Evolutionary conservation across 352 stramenopile genomes (phyloP).

Genomic region (Phytophthora citricola): DNA sequence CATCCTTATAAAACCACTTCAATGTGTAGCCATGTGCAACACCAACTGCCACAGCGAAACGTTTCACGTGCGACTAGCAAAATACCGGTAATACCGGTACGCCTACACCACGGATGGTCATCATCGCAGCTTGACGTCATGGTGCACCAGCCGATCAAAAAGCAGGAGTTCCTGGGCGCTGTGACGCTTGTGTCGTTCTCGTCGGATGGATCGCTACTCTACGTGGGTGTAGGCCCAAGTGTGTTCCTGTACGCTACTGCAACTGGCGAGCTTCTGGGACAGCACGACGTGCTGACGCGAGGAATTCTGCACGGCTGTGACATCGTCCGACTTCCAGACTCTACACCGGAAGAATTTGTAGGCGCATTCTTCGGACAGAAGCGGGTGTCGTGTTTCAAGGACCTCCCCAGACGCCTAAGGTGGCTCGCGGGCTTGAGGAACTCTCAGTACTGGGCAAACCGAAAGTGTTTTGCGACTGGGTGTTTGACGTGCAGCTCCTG

Average conservation of each 20-base stretch:
- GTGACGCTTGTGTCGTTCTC: constrained; percentile 87
- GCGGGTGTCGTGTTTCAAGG: constrained; percentile 59
- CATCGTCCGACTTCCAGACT: constrained; percentile 18
- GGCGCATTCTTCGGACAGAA: constrained; percentile 87
- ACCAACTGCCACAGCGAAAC: too few species aligned
- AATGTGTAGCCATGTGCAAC: constrained; percentile 28
- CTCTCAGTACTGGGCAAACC: constrained; percentile 49
- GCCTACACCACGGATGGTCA: background rate
- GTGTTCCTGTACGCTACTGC: constrained; percentile 72
- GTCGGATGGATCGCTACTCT: constrained; percentile 67
- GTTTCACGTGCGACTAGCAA: background rate
- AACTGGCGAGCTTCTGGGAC: constrained; percentile 52
- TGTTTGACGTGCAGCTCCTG: constrained; percentile 82
- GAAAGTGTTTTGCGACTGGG: constrained; percentile 84
- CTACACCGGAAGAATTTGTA: constrained; percentile 22
- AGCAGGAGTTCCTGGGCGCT: constrained; percentile 82
- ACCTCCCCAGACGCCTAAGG: constrained; percentile 50
- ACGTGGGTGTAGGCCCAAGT: constrained; percentile 69
- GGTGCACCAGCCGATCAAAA: constrained; percentile 32
- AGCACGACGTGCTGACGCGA: constrained; percentile 56
- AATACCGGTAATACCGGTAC: constrained; percentile 27
- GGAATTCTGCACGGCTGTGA: constrained; percentile 84
- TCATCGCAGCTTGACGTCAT: constrained; percentile 3
- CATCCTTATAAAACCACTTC: background rate
- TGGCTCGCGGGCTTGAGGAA: constrained; percentile 11